Evolutionary conservation across 306 rosid genomes (phyloP), one percentile per base, ranked within the genome.

Genomic region (Mimosa pudica): DNA sequence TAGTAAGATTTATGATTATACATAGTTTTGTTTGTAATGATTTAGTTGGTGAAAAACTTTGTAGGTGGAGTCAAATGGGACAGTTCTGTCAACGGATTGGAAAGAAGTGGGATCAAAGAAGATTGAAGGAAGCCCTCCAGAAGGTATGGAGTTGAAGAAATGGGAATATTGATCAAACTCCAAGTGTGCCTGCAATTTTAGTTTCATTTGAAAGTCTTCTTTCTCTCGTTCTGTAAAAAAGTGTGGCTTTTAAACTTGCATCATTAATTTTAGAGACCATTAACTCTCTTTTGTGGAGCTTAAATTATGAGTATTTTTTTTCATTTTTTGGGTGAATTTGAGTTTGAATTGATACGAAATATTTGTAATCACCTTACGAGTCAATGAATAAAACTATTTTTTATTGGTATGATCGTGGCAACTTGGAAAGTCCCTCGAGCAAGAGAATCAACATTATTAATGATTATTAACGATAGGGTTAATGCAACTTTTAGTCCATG

Each of bases 61-160:
- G 46, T 82, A 93, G 98, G 84, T 91, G 75, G 98, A 93, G 84
- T 96, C 97, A 0, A 89, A 93, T 60, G 99, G 98, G 75, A 93
- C 99, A 0, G 99, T 93, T 76, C 93, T 93, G 7, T 96, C 99
- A 0, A 96, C 98, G 44, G 94, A 96, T 79, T 96, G 99, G 99
- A 96, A 93, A 77, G 99, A 96, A 84, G 98, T 96, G 75, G 98
- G 99, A 46, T 69, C 84, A 67, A 96, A 96, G 92, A 91, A 90
- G 87, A 94, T 96, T 12, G 97, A 91, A 82, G 96, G 98, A 68
- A 96, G 98, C 75, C 94, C 99, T 67, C 99, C 99, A 7, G 97
- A 96, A 63, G 98, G 98, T 8, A 88, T 96, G 98, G 97, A 96
- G 83, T 16, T 96, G 92, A 96, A 89, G 92, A 96, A 93, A 83